A percentile compares a stretch with the other conserved stretches of the same genome.
phyloP scores from a whole-genome alignment of 805 yeast species.

The Yarrowia sp. region DNA sequence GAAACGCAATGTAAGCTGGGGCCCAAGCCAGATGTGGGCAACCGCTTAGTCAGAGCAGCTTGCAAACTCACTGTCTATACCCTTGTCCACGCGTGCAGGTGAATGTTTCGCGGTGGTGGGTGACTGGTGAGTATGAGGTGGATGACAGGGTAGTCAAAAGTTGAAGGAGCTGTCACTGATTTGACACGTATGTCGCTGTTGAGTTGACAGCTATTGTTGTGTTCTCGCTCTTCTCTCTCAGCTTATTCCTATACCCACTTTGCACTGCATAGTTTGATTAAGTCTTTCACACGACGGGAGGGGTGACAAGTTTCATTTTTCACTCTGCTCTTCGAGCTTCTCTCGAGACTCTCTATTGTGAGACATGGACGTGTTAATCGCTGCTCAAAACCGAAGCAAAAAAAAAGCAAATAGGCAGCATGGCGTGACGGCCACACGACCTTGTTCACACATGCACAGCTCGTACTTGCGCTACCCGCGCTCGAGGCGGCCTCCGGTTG shows the following conservation, averaged over 20 bases:
- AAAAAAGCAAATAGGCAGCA: slow-evolving; percentile 4
- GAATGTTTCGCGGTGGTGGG: slow-evolving; percentile 7
- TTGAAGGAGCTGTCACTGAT: neutral
- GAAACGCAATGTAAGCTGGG: neutral
- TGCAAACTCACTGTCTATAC: slow-evolving; percentile 5
- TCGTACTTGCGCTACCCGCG: neutral
- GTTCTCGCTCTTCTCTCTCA: too few relatives aligned
- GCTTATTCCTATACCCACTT: too few relatives aligned
- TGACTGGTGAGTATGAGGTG: neutral
- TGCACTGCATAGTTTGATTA: slow-evolving; percentile 2
- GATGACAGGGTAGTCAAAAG: neutral
- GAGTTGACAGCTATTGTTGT: too few relatives aligned
- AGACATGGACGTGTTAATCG: slow-evolving; percentile 17
- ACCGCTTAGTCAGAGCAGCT: slow-evolving; percentile 7
- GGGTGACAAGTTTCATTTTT: neutral
- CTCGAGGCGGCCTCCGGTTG: neutral
- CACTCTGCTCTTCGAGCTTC: neutral
- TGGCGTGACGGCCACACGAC: neutral
- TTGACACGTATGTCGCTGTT: neutral
- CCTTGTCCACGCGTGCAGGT: slow-evolving; percentile 34
- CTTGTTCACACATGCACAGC: too few relatives aligned
- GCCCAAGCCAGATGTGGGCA: neutral
- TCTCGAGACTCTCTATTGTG: neutral
- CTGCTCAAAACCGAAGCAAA: neutral
- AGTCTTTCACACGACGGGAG: neutral